phyloP scores from a whole-genome alignment of 2,329 filamentous ascomycete species.

The Beauveria rudraprayagi region DNA sequence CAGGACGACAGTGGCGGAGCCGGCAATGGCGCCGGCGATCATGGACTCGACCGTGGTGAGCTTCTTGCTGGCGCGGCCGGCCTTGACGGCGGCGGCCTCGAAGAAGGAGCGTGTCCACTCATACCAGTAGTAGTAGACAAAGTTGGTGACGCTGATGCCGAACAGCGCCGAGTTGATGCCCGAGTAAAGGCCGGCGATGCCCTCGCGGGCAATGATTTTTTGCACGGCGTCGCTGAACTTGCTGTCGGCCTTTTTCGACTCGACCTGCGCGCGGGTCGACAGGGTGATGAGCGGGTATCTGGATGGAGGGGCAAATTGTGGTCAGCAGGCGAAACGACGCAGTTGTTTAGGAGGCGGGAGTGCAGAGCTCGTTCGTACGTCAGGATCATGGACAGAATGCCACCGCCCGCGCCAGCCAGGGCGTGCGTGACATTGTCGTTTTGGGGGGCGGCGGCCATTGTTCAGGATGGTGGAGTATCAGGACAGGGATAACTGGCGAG shows the following conservation, averaged over 20 bases:
- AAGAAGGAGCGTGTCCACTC: slow-evolving; percentile 91
- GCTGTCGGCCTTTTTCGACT: slow-evolving; percentile 85
- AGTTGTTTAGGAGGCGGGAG: no score
- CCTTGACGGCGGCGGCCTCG: slow-evolving; percentile 64
- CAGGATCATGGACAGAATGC: slow-evolving; percentile 88
- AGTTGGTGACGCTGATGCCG: slow-evolving; percentile 97
- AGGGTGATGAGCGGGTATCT: slow-evolving; percentile 96
- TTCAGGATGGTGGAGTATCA: slow-evolving; percentile 5
- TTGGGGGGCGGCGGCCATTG: slow-evolving; percentile 55
- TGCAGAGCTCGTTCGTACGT: slow-evolving; percentile 49
- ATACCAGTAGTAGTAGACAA: slow-evolving; percentile 99
- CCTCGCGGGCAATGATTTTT: slow-evolving; percentile 85
- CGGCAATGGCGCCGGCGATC: slow-evolving; percentile 88
- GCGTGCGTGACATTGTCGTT: slow-evolving; percentile 97
- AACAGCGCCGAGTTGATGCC: slow-evolving; percentile 92
- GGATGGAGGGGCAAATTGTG: slow-evolving; percentile 7
- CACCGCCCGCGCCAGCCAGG: slow-evolving; percentile 84
- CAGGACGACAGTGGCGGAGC: slow-evolving; percentile 85
- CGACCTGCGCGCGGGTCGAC: slow-evolving; percentile 94
- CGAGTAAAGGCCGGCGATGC: slow-evolving; percentile 79
- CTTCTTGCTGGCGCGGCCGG: slow-evolving; percentile 67
- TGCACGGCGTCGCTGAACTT: slow-evolving; percentile 76
- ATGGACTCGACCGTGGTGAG: slow-evolving; percentile 90
- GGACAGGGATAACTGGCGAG: background rate
- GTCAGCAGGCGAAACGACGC: background rate